Conservation (phyloP, 2,329 filamentous ascomycete genomes). For the Amauroascus verrucosus region DNA sequence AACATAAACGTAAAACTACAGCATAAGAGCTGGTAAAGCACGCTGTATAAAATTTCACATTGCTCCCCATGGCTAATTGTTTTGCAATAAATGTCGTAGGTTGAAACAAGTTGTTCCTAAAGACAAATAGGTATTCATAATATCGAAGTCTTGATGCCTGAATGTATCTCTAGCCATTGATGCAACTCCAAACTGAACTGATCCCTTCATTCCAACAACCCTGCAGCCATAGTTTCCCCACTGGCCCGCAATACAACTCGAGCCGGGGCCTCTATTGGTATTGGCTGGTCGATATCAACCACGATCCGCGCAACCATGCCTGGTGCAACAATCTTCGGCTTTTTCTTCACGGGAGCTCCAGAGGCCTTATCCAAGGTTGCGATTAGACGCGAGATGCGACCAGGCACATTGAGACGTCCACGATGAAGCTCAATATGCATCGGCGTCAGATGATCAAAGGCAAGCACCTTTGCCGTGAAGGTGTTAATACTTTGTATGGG, state of each 20-base stretch:
- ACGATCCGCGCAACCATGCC: slow-evolving; percentile 65
- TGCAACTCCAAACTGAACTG: not conserved
- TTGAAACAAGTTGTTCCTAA: too few relatives aligned
- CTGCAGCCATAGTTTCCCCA: slow-evolving; percentile 79
- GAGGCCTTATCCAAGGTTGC: slow-evolving; percentile 69
- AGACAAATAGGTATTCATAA: too few relatives aligned
- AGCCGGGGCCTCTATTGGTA: slow-evolving; percentile 70
- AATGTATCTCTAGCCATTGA: not conserved
- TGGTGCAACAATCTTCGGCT: slow-evolving; percentile 71
- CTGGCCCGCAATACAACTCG: slow-evolving; percentile 70
- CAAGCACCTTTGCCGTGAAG: slow-evolving; percentile 74
- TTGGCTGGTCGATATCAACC: slow-evolving; percentile 60
- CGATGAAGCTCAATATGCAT: slow-evolving; percentile 83
- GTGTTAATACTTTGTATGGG: slow-evolving; percentile 61
- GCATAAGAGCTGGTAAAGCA: too few relatives aligned
- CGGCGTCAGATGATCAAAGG: slow-evolving; percentile 80
- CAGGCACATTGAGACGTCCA: slow-evolving; percentile 69
- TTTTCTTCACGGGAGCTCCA: slow-evolving; percentile 68
- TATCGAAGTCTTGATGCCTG: not conserved
- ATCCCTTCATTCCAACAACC: slow-evolving; percentile 57
- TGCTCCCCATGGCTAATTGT: too few relatives aligned
- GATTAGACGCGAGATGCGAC: slow-evolving; percentile 59
- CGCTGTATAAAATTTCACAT: too few relatives aligned
- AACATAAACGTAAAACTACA: too few relatives aligned
- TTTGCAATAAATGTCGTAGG: too few relatives aligned